phyloP scores from a whole-genome alignment of 257 asterid genomes.

The Nicotiana knightiana region DNA sequence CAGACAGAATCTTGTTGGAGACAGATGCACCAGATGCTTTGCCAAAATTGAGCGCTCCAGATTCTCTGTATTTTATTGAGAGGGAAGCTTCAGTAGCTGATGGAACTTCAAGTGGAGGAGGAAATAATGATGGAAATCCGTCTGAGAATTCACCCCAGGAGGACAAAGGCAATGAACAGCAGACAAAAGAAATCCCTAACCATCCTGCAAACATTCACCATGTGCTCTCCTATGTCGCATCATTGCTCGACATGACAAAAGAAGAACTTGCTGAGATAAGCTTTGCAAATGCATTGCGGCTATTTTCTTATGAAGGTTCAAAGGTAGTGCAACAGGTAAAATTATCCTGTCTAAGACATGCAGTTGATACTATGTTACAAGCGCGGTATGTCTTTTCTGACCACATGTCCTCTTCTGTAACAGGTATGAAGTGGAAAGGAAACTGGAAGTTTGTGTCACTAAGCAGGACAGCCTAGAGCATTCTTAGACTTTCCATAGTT shows the following conservation, averaged over 20 bases:
- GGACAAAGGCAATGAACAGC: constrained; percentile 11
- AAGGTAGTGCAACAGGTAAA: constrained; percentile 33
- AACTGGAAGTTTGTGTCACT: not conserved
- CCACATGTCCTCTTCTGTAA: not conserved
- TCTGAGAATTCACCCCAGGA: not conserved
- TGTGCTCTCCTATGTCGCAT: constrained; percentile 67
- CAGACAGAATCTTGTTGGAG: constrained; percentile 84
- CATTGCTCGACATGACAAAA: constrained; percentile 51
- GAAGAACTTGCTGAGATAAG: constrained; percentile 66
- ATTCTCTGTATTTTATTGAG: constrained; percentile 33
- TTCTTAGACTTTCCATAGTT: not conserved
- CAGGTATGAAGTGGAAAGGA: not conserved
- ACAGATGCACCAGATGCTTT: constrained; percentile 94
- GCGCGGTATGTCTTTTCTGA: not conserved
- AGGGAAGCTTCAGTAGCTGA: constrained; percentile 15
- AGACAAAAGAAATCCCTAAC: constrained; percentile 34
- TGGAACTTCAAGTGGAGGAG: constrained; percentile 13
- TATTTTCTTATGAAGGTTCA: constrained; percentile 82
- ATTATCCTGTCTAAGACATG: not conserved
- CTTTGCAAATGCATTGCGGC: constrained; percentile 51
- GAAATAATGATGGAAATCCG: not conserved
- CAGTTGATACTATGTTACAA: not conserved
- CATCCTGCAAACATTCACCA: constrained; percentile 88
- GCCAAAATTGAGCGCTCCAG: constrained; percentile 31
- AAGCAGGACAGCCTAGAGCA: not conserved